These are phyloP conservation scores for Ophiosphaerella narmari DNA, from an alignment of 2,329 filamentous ascomycete species.

Conservation along the genomic window DNA sequence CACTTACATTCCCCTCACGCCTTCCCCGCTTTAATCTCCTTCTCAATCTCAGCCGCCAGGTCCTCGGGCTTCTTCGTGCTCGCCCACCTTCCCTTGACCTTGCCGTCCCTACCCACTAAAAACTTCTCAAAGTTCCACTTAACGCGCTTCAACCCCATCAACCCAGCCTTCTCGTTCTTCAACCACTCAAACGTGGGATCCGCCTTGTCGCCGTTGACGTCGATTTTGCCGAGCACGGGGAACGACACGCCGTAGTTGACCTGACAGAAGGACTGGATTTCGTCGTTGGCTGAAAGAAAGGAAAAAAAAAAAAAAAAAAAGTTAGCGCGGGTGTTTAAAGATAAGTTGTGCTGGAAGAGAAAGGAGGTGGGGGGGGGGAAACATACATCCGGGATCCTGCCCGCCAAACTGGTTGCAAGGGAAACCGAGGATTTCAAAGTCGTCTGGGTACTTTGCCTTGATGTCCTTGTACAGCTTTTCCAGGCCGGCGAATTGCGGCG, in stretches of 20 bases:
- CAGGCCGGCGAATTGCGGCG: constrained; percentile 88
- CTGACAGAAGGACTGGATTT: constrained; percentile 76
- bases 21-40: constrained; percentile 61
- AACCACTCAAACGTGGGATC: constrained; percentile 79
- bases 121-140: constrained; percentile 99
- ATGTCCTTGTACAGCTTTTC: constrained; percentile 86
- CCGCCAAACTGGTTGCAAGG: constrained; percentile 96
- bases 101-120: constrained; percentile 81
- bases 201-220: constrained; percentile 82
- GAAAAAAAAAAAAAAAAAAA: too few relatives aligned
- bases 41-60: constrained; percentile 75
- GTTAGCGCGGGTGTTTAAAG: neutral
- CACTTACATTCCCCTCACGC: constrained; percentile 1
- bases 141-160: constrained; percentile 85
- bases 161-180: constrained; percentile 73
- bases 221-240: constrained; percentile 87
- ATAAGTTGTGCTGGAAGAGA: neutral
- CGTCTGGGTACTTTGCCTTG: constrained; percentile 69
- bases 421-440: constrained; percentile 90
- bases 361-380: neutral
- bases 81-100: constrained; percentile 84
- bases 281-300: constrained; percentile 52
- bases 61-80: constrained; percentile 84
- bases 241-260: constrained; percentile 93
- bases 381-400: constrained; percentile 76